Evolutionary conservation across 371 early-diverging fungal species (phyloP).

Genomic region (Mucor saturninus): DNA sequence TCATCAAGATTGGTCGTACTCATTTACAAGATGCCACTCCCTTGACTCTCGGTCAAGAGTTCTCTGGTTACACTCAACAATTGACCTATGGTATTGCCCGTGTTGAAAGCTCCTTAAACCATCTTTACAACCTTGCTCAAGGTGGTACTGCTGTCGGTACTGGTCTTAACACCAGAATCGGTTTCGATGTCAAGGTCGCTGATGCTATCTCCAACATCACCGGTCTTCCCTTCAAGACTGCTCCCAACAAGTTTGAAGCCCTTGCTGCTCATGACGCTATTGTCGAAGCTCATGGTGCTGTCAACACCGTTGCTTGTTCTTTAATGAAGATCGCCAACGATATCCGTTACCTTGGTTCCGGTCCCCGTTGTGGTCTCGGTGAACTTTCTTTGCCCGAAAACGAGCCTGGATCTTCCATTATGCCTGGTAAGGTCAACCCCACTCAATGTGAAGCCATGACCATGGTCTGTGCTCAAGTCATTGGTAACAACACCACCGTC

Average conservation of each 20-base stretch:
- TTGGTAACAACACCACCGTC: slow-evolving; percentile 86
- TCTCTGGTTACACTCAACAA: slow-evolving; percentile 86
- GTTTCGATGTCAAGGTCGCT: slow-evolving; percentile 81
- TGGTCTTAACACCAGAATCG: slow-evolving; percentile 81
- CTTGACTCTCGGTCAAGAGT: slow-evolving; percentile 89
- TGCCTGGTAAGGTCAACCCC: slow-evolving; percentile 95
- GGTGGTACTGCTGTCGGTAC: slow-evolving; percentile 95
- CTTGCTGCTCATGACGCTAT: slow-evolving; percentile 91
- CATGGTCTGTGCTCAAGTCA: slow-evolving; percentile 91
- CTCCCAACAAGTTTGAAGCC: slow-evolving; percentile 94
- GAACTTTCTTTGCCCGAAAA: slow-evolving; percentile 88
- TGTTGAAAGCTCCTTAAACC: slow-evolving; percentile 70
- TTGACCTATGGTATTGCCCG: slow-evolving; percentile 77
- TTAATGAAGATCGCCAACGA: slow-evolving; percentile 93
- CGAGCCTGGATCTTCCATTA: slow-evolving; percentile 92
- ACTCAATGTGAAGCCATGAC: slow-evolving; percentile 95
- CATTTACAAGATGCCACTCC: slow-evolving; percentile 90
- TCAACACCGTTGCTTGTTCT: slow-evolving; percentile 85
- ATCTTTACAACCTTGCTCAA: slow-evolving; percentile 79
- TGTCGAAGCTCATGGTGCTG: slow-evolving; percentile 85
- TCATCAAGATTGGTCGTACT: slow-evolving; percentile 91
- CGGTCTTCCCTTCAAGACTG: slow-evolving; percentile 77
- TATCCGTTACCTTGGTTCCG: slow-evolving; percentile 87
- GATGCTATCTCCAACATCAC: slow-evolving; percentile 74
- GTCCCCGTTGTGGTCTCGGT: slow-evolving; percentile 91